These are phyloP conservation scores for Coniochaeta sp. DNA, from an alignment of 2,329 filamentous ascomycete species.

Conservation along the genomic window DNA sequence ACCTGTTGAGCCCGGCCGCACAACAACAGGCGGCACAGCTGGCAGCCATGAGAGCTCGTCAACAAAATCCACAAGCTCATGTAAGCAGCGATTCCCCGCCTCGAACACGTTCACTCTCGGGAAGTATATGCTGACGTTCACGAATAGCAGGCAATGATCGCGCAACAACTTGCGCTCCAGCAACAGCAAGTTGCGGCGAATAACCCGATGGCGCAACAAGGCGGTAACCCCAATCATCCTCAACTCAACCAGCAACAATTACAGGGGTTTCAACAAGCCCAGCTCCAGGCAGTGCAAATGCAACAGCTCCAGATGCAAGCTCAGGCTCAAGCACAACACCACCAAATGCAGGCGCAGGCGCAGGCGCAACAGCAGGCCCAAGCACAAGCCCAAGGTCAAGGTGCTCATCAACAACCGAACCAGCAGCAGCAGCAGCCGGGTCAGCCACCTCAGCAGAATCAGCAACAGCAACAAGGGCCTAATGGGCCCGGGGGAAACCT, in stretches of 20 bases:
- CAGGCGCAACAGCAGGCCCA: slow-evolving; percentile 31
- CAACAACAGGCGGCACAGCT: slow-evolving; percentile 14
- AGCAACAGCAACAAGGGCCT: slow-evolving; percentile 13
- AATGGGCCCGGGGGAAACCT: slow-evolving; percentile 2
- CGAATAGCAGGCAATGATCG: slow-evolving; percentile 31
- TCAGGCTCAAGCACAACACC: slow-evolving; percentile 25
- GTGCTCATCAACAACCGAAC: slow-evolving; percentile 28
- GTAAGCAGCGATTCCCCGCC: slow-evolving; percentile 7
- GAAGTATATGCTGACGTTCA: background rate
- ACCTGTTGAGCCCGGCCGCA: slow-evolving; percentile 23
- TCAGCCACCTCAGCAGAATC: slow-evolving; percentile 10
- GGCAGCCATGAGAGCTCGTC: slow-evolving; percentile 19
- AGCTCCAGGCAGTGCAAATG: slow-evolving; percentile 17
- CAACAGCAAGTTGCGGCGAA: slow-evolving; percentile 31
- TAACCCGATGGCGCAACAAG: slow-evolving; percentile 33
- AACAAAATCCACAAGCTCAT: slow-evolving; percentile 12
- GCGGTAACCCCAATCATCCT: slow-evolving; percentile 36
- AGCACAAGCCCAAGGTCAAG: slow-evolving; percentile 29
- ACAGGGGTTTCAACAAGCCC: slow-evolving; percentile 29
- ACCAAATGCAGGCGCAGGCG: slow-evolving; percentile 25
- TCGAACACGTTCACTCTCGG: background rate
- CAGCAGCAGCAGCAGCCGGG: slow-evolving; percentile 29
- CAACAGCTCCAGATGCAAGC: slow-evolving; percentile 17
- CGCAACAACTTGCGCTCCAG: slow-evolving; percentile 39
- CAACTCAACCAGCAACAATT: slow-evolving; percentile 32